Conservation (phyloP, 2,329 filamentous ascomycete genomes). For the Zalaria sp. region DNA sequence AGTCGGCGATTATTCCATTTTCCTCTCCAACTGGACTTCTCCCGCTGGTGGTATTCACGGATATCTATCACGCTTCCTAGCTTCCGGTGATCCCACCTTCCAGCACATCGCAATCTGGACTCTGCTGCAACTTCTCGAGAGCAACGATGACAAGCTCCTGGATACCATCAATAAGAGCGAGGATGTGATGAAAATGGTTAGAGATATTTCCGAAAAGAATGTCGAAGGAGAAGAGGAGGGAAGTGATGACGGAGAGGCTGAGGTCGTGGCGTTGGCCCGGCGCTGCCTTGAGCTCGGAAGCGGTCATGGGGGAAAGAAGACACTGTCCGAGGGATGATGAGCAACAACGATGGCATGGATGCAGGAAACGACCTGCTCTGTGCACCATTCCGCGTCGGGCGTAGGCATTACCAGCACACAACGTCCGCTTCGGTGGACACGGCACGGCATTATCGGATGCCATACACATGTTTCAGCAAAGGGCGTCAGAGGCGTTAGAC, state of each 20-base stretch:
- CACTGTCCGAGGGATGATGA: slow-evolving; percentile 62
- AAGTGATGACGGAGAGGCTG: slow-evolving; percentile 80
- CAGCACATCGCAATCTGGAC: slow-evolving; percentile 99
- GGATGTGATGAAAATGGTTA: slow-evolving; percentile 84
- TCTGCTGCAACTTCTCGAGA: slow-evolving; percentile 84
- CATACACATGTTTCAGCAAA: too few relatives aligned
- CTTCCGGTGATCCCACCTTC: slow-evolving; percentile 90
- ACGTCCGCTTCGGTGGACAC: too few relatives aligned
- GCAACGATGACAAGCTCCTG: slow-evolving; percentile 81
- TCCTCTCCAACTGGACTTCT: slow-evolving; percentile 85
- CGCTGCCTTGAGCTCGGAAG: slow-evolving; percentile 63
- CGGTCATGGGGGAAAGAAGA: slow-evolving; percentile 14
- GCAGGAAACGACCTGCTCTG: background rate
- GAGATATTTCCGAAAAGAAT: slow-evolving; percentile 76
- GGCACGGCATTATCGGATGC: too few relatives aligned
- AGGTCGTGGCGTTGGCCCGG: slow-evolving; percentile 82
- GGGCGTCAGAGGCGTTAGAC: too few relatives aligned
- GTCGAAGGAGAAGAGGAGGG: slow-evolving; percentile 78
- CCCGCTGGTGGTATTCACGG: slow-evolving; percentile 91
- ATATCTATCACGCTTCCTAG: slow-evolving; percentile 83
- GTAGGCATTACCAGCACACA: too few relatives aligned
- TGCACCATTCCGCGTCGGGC: background rate
- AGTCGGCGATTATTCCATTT: slow-evolving; percentile 96
- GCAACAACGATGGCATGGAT: background rate
- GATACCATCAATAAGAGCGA: slow-evolving; percentile 78